phyloP scores from a whole-genome alignment of 1,139 yeast species.

The Kluyveromyces sp. region DNA sequence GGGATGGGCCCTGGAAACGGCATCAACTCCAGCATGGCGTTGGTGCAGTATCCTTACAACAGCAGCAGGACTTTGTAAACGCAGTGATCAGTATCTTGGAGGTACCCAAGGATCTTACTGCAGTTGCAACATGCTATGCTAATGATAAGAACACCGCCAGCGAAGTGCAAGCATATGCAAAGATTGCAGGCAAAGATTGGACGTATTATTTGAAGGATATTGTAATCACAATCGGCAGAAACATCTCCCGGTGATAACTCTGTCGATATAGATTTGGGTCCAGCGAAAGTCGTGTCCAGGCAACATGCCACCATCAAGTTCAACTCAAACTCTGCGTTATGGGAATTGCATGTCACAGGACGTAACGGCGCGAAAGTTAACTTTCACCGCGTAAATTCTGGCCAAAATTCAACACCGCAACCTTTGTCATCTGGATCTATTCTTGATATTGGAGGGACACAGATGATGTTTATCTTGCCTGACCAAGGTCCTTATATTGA shows the following conservation, averaged over 20 bases:
- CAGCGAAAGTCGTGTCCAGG: conserved; percentile 90
- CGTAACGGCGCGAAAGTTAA: conserved; percentile 92
- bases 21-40: conserved; percentile 4
- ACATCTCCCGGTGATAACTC: conserved; percentile 42
- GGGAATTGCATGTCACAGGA: conserved; percentile 82
- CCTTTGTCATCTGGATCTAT: conserved; percentile 77
- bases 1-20: neutral
- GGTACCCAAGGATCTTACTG: conserved; percentile 38
- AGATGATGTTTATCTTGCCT: conserved; percentile 97
- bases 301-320: conserved; percentile 80
- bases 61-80: conserved; percentile 36
- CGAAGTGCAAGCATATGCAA: conserved; percentile 93
- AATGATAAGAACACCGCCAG: conserved; percentile 72
- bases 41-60: conserved; percentile 5
- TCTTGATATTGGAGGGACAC: conserved; percentile 92
- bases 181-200: conserved; percentile 91
- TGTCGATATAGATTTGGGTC: conserved; percentile 88
- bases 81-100: conserved; percentile 38
- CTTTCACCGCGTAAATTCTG: conserved; percentile 48
- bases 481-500: conserved; percentile 73
- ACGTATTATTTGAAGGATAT: conserved; percentile 86
- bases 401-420: conserved; percentile 39
- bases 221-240: conserved; percentile 74
- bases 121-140: conserved; percentile 43
- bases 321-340: conserved; percentile 62